These are phyloP conservation scores for Calycina marina DNA, from an alignment of 2,329 filamentous ascomycete species.

Conservation along the genomic window DNA sequence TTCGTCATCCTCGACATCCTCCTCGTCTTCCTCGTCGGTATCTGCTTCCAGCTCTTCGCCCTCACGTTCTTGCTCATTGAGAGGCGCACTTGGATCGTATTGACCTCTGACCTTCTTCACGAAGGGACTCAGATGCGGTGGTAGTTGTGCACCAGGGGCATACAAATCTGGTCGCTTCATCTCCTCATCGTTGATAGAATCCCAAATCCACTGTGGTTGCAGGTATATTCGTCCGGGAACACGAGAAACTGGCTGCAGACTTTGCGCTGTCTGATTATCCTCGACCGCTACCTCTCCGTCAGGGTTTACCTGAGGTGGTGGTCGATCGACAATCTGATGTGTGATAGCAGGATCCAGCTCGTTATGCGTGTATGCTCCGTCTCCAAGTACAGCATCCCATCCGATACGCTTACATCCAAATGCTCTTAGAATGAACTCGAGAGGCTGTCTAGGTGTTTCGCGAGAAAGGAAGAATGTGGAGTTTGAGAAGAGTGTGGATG, in stretches of 20 bases:
- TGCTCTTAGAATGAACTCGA: slow-evolving; percentile 85
- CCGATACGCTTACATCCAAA: slow-evolving; percentile 95
- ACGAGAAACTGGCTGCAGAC: slow-evolving; percentile 47
- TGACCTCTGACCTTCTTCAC: slow-evolving; percentile 74
- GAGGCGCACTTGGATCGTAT: slow-evolving; percentile 77
- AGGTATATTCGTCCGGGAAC: slow-evolving; percentile 88
- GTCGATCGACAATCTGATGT: slow-evolving; percentile 90
- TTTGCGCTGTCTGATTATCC: slow-evolving; percentile 48
- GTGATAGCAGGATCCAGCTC: slow-evolving; percentile 82
- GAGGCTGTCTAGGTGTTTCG: slow-evolving; percentile 76
- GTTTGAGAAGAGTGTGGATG: slow-evolving; percentile 66
- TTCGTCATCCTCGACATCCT: slow-evolving; percentile 25
- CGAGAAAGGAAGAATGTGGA: slow-evolving; percentile 88
- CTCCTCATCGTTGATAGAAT: slow-evolving; percentile 84
- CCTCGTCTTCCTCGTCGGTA: slow-evolving; percentile 32
- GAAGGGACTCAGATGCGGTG: slow-evolving; percentile 92
- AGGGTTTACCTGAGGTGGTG: slow-evolving; percentile 47
- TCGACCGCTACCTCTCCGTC: slow-evolving; percentile 34
- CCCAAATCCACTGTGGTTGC: slow-evolving; percentile 98
- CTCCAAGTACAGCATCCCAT: slow-evolving; percentile 83
- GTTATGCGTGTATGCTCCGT: slow-evolving; percentile 81
- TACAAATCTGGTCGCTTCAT: slow-evolving; percentile 79
- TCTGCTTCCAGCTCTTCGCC: slow-evolving; percentile 64
- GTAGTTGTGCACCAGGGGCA: slow-evolving; percentile 74
- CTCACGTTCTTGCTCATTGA: slow-evolving; percentile 80